Base-by-base conservation (phyloP, 352 stramenopile species). In the Aphanomyces invadans region DNA sequence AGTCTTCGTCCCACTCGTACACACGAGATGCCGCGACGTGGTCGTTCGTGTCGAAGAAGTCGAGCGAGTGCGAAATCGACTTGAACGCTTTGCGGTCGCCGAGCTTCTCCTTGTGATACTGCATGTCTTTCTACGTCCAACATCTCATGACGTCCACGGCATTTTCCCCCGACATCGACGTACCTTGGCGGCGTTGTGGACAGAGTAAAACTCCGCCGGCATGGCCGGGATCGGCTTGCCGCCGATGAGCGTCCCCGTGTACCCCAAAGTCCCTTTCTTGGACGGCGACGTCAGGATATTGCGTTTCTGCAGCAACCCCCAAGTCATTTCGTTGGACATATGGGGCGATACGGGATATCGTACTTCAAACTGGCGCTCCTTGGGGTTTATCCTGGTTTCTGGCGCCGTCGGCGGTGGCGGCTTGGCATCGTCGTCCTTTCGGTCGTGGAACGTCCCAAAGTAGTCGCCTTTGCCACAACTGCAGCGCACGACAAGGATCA, bases 81-180 rank as follows among this genome's bases (percentile, higher is more conserved):
- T 89, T 88, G 71, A 91, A 89, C 1, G 82, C 71, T 63, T 89
- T 91, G 38, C 77, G 73, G 0, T 89, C 82, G 29, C 81, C 80
- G 62, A 91, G 74, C 51, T 81, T 71, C 23, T 72, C 66, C 12
- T 74, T 79, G 62, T 91, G 80, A 31, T 73, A 68, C 15, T 65
- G 77, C 48, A 74, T 54, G 11, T 78, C 59, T n/a, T 81, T 59
- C 45, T 73, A 69, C n/a, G n/a, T n/a, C n/a, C n/a, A n/a, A n/a
- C n/a, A n/a, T n/a, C n/a, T n/a, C n/a, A n/a, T n/a, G n/a, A n/a
- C n/a, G n/a, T n/a, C n/a, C n/a, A n/a, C 21, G 70, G 67, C 0
- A 55, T 64, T 1, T 67, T 65, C 15, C 73, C 70, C 46, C 25
- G 11, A 21, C 49, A 12, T 57, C 49, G 49, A 19, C 49, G 39